Conservation (phyloP, 78 protist genomes). For the Dictyostelium brefeldianum region DNA sequence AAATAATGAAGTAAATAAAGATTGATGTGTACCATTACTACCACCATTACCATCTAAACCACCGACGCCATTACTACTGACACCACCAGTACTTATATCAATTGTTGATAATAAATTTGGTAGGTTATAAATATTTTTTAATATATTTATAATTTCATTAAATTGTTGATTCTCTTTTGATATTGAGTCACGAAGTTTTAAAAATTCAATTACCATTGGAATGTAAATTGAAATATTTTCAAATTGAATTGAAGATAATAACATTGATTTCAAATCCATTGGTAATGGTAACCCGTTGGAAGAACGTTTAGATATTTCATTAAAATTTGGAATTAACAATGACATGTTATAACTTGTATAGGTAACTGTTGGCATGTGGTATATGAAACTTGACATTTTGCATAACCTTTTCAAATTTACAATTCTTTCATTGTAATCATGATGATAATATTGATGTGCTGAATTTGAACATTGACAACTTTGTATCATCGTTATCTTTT, state of each 20-base stretch:
- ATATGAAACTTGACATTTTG: not conserved
- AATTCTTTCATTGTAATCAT: slow-evolving; percentile 30
- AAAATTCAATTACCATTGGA: slow-evolving; percentile 45
- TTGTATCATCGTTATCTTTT: slow-evolving; percentile 29
- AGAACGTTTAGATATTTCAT: slow-evolving; percentile 9
- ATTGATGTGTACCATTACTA: not conserved
- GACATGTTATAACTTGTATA: slow-evolving; percentile 1
- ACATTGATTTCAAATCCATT: slow-evolving; percentile 10
- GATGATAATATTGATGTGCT: slow-evolving; percentile 40
- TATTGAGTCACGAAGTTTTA: slow-evolving; percentile 27
- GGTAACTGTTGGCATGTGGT: slow-evolving; percentile 22
- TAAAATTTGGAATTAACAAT: slow-evolving; percentile 7
- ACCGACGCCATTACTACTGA: not conserved
- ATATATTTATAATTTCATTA: slow-evolving; percentile 26
- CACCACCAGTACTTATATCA: not conserved
- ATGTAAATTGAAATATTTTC: slow-evolving; percentile 17
- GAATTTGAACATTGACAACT: slow-evolving; percentile 58
- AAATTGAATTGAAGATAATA: not conserved
- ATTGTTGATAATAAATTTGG: slow-evolving; percentile 31
- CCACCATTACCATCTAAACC: not conserved
- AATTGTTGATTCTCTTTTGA: slow-evolving; percentile 34
- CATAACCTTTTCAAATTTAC: slow-evolving; percentile 9
- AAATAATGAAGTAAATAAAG: slow-evolving; percentile 6
- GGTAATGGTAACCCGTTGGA: slow-evolving; percentile 29
- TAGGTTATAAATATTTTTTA: slow-evolving; percentile 54